Evolutionary conservation across 2,329 filamentous ascomycete species (phyloP), one percentile per base, ranked within the genome.

Genomic region (Neopestalotiopsis sp.): DNA sequence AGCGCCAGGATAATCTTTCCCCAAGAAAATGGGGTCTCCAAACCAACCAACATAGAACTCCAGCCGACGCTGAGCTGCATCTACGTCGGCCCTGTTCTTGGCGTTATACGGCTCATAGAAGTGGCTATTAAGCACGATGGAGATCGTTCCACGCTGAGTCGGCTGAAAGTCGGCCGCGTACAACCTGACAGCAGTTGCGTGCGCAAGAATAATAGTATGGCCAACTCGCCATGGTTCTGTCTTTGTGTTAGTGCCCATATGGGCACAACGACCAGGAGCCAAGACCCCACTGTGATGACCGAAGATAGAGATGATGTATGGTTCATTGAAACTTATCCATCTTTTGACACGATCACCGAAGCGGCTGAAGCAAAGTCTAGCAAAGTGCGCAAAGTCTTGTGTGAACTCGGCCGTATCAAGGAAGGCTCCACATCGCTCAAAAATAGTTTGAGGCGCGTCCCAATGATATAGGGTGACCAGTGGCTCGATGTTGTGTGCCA

Each of bases 401-500:
- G 77, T 73, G 0, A 76, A 76, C 63, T 80, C 73, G 1, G 75
- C 71, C 5, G 76, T 76, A 45, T 81, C 72, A 5, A 82, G 56
- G 73, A 76, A 77, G 0, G 79, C 80, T 0, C 80, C 78, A 5
- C 82, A 82, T 0, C 79, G 73, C 28, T 81, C 77, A 40, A 82
- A 75, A 0, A 82, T 74, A 0, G 63, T 75, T 14, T 80, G 79
- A 0, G 81, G 81, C 61, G 66, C 34, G 64, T 92, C 89, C 89
- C 89, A 91, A 76, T 92, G 90, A 74, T 88, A 91, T 1, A 92
- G 81, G 0, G 90, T 92, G 53, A 90, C 81, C 76, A 90, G 84
- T 0, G 90, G 89, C 40, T 83, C 84, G 70, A 92, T 90, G 28
- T 85, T 88, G 12, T 86, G 84, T 2, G 80, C 84, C 20, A 85